Evolutionary conservation across 495 filamentous ascomycete species (phyloP), one percentile per base, ranked within the genome.

Genomic region (Podospora pseudoanserina): DNA sequence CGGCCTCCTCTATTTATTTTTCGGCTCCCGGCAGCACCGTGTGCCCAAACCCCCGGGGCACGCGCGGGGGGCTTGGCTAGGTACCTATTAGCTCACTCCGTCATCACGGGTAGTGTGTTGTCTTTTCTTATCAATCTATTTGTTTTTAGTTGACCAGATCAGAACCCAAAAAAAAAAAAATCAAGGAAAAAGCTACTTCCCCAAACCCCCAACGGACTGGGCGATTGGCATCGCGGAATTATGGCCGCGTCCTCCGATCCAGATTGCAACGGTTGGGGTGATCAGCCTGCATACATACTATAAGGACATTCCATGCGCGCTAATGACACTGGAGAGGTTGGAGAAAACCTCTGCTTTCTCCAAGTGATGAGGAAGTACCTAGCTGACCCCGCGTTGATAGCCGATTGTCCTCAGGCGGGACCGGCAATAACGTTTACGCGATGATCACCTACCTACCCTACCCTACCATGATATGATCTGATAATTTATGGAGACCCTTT

Each of bases 21-120:
- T 26, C 55, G 55, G 55, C 55, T 58, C 23, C n/a, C 55, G n/a
- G 55, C 55, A 58, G 55, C 55, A 58, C 55, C 55, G 55, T 58
- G 55, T 58, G 55, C 7, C 55, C 55, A 58, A 58, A 58, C n/a
- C n/a, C n/a, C 23, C 55, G 55, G 55, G 55, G 55, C 55, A 15
- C 15, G 11, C 55, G 13, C 13, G 30, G 30, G 30, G 30, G 30
- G 30, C 30, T 49, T 49, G 39, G 15, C 39, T 49, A 49, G 4
- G 39, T 49, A 49, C 0, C 30, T 23, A 23, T 23, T 23, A 23
- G 23, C 23, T 23, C 23, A 23, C 23, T 23, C 23, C 23, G 23
- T 23, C 23, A 23, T 49, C 7, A 49, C 39, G 39, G 39, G 15
- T 49, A 49, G 13, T 49, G 39, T 49, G 39, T 49, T 49, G 39